A percentile compares a stretch with the other conserved stretches of the same genome.
Conservation (phyloP, 2,329 filamentous ascomycete genomes). For the Ophiostoma sp. region DNA sequence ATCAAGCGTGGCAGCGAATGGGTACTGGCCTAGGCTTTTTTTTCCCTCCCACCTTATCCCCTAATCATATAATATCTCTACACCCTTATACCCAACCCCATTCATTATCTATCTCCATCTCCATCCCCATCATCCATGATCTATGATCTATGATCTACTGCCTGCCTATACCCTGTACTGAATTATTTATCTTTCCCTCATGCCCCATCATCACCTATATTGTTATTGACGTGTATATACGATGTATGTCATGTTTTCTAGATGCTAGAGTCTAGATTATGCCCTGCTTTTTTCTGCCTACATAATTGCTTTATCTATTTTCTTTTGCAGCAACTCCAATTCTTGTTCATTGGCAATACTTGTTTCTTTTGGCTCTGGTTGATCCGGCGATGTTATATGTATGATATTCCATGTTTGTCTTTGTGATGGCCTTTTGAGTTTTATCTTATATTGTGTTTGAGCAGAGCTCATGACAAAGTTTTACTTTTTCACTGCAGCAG, state of each 20-base stretch:
- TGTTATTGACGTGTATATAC: background rate
- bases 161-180: conserved; percentile 13
- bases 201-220: background rate
- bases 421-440: background rate
- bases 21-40: conserved; percentile 49
- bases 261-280: conserved; percentile 1
- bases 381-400: background rate
- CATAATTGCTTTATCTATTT: background rate
- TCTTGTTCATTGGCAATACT: background rate
- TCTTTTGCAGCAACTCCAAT: background rate
- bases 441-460: no score
- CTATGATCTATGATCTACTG: background rate
- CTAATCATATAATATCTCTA: background rate
- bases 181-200: background rate
- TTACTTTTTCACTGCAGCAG: background rate
- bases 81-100: conserved; percentile 9
- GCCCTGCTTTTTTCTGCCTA: background rate
- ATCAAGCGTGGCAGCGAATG: conserved; percentile 95
- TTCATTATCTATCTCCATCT: background rate
- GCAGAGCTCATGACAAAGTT: background rate
- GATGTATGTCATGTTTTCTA: conserved; percentile 6
- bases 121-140: background rate
- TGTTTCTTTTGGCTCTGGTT: background rate
- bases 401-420: background rate
- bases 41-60: background rate